Conservation (phyloP, 129 eudicot species). For the Flaveria robusta region DNA sequence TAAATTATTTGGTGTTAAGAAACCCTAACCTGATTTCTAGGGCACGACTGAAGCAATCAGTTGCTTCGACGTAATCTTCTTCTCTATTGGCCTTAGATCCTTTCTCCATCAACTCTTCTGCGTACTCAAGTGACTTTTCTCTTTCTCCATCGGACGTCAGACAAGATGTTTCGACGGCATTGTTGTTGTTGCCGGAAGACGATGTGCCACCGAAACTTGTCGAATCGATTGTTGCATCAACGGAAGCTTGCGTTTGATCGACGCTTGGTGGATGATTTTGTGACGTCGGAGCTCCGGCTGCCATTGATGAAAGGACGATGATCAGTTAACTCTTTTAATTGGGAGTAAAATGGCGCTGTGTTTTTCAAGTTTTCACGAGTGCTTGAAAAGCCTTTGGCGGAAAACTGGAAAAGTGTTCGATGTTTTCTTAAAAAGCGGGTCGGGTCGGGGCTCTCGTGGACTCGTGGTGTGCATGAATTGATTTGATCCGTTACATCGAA, state of each 20-base stretch:
- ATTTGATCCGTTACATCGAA: too few relatives aligned
- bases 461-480: too few relatives aligned
- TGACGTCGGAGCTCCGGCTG: conserved; percentile 43
- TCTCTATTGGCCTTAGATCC: conserved; percentile 66
- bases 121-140: conserved; percentile 57
- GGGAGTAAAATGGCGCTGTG: conserved; percentile 17
- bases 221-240: conserved; percentile 64
- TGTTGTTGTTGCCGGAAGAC: conserved; percentile 65
- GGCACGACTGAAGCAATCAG: conserved; percentile 92
- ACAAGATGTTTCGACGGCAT: conserved; percentile 43
- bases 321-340: conserved; percentile 26
- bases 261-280: conserved; percentile 15
- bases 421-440: neutral
- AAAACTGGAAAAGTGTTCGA: too few relatives aligned
- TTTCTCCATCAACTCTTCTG: conserved; percentile 69
- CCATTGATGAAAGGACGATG: conserved; percentile 39
- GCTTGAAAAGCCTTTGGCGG: conserved; percentile 39
- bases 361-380: neutral
- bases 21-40: conserved; percentile 89
- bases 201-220: conserved; percentile 46
- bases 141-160: conserved; percentile 44
- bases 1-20: neutral
- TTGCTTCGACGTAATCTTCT: conserved; percentile 66
- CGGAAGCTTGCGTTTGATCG: conserved; percentile 49
- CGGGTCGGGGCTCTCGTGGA: too few relatives aligned